phyloP scores from a whole-genome alignment of 140 eudicot species.

The Cichorium intybus region DNA sequence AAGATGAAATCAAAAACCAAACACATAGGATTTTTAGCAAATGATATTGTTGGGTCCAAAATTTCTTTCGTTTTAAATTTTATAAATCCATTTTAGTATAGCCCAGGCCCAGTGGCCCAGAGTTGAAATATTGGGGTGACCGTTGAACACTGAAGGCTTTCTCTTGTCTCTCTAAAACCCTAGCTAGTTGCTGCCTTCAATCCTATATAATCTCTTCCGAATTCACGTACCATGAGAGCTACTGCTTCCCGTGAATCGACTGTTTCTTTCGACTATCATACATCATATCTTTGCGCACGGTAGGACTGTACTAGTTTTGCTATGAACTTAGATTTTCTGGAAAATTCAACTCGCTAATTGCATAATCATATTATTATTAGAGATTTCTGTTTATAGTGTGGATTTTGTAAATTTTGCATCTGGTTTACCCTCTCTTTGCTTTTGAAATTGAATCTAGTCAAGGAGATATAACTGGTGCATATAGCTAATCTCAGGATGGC shows the following conservation, averaged over 20 bases:
- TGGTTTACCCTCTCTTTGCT: conserved; percentile 49
- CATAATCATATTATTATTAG: not conserved
- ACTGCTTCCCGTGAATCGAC: not conserved
- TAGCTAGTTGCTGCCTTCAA: conserved; percentile 3
- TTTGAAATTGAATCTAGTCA: not conserved
- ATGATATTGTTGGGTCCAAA: too few species aligned
- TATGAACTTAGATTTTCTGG: not conserved
- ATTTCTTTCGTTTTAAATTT: too few species aligned
- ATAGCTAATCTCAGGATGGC: conserved; percentile 36
- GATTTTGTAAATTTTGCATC: conserved; percentile 41
- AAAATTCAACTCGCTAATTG: not conserved
- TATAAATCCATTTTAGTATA: not conserved
- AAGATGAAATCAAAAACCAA: too few species aligned
- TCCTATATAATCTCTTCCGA: conserved; percentile 18
- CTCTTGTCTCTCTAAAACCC: conserved; percentile 12
- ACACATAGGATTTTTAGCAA: too few species aligned
- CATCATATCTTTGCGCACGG: not conserved
- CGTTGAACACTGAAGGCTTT: too few species aligned
- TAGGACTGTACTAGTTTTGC: not conserved
- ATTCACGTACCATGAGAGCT: not conserved
- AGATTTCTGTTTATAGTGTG: not conserved
- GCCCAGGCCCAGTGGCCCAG: not conserved
- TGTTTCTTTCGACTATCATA: not conserved
- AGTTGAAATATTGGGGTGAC: too few species aligned
- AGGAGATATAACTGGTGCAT: conserved; percentile 54